Percentiles rank a stretch among this genome's conserved stretches.
phyloP scores from a whole-genome alignment of 768 basidiomycete species.

The Mycena galopus region DNA sequence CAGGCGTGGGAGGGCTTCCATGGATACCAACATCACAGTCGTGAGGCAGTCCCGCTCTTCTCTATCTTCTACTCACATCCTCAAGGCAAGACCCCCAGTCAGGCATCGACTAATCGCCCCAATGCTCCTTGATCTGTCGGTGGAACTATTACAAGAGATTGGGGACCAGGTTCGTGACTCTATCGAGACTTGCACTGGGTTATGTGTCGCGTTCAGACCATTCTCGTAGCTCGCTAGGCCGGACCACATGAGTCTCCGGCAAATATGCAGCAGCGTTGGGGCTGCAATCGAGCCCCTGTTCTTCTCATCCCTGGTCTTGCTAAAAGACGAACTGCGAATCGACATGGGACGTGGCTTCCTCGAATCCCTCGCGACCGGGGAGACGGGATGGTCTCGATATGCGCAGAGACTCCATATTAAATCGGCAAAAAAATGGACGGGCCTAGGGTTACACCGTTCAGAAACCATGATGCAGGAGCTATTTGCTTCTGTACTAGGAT shows the following conservation, averaged over 20 bases:
- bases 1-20: neutral
- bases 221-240: neutral
- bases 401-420: neutral
- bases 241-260: neutral
- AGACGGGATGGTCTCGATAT: conserved; percentile 4
- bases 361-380: conserved; percentile 1
- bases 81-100: neutral
- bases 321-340: neutral
- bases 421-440: neutral
- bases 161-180: neutral
- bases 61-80: neutral
- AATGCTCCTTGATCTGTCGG: neutral
- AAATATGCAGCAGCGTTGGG: neutral
- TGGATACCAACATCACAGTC: neutral
- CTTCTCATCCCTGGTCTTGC: conserved; percentile 4
- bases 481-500: neutral
- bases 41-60: neutral
- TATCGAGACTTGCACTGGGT: neutral
- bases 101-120: neutral
- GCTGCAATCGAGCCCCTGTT: neutral
- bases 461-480: neutral
- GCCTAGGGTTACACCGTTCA: neutral
- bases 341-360: neutral
- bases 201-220: neutral
- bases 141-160: neutral